Conservation (phyloP, 306 rosid genomes). For the Rosa rugosa region DNA sequence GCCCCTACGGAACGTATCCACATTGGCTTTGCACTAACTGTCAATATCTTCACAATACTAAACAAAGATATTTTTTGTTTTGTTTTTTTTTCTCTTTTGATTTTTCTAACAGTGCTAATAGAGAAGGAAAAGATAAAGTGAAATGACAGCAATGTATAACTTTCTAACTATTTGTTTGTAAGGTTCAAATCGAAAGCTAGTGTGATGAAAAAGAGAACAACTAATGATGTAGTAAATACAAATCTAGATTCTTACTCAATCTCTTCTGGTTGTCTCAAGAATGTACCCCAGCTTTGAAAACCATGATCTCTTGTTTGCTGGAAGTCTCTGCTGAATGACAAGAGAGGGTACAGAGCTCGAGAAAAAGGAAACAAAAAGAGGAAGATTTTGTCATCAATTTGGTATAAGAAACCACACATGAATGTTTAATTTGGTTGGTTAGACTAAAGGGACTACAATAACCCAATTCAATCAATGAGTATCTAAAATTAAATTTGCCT, state of each 20-base stretch:
- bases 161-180: background rate
- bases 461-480: background rate
- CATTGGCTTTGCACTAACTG: too few species aligned
- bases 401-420: background rate
- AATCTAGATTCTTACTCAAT: background rate
- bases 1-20: background rate
- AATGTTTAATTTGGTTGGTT: background rate
- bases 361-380: background rate
- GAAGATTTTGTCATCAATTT: background rate
- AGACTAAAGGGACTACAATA: background rate
- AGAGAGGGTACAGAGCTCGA: background rate
- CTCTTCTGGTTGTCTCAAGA: background rate
- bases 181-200: background rate
- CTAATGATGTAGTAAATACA: background rate
- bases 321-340: background rate
- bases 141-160: background rate
- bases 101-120: background rate
- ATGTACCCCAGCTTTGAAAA: background rate
- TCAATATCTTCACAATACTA: too few species aligned
- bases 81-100: too few species aligned
- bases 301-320: background rate
- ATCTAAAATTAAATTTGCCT: background rate
- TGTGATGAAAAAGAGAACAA: background rate
- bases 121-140: background rate
- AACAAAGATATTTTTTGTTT: too few species aligned